Base-by-base conservation (phyloP, 2,329 filamentous ascomycete genomes). In the Amauroascus niger region DNA sequence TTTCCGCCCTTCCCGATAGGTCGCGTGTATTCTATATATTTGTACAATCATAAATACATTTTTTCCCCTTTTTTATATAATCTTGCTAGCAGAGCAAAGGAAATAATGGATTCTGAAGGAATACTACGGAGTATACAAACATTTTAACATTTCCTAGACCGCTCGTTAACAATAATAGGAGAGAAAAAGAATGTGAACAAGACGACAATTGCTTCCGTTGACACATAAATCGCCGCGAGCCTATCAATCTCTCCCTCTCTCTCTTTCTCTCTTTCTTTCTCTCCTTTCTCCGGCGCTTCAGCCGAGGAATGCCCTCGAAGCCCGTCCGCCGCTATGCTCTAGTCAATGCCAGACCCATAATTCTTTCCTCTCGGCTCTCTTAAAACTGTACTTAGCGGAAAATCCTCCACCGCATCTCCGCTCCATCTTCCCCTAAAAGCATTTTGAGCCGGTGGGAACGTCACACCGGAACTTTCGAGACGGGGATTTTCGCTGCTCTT, bases 351-450 rank as follows among this genome's bases (percentile, higher is more conserved):
- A 26, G 30, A 14, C 41, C 41, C 41, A 40, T n/a, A n/a, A n/a
- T 13, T 50, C 30, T 28, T 32, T 13, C 8, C 20, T 41, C 37
- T 48, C 28, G 45, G 41, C 41, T 30, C 68, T 71, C 68, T 65
- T 72, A 63, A 63, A 74, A 70, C 69, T 74, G 72, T 69, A 74
- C 71, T 74, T 74, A 74, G 70, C 66, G 71, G 71, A 71, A 67
- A 64, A 55, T 55, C 61, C 55, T 16, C 49, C 49, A 43, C 39
- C 40, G 37, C 37, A n/a, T 32, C 49, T 43, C 49, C 49, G 39
- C 49, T 45, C 57, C 54, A 53, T 46, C 63, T 64, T 68, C 69
- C 70, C 64, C 69, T 74, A 74, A 73, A 69, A 69, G 71, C 71
- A 74, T 70, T 64, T 72, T 65, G 68, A 71, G 67, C 67, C 71